Evolutionary conservation across 805 yeast genomes (phyloP).

Genomic region (Saccharomycopsis sp.): DNA sequence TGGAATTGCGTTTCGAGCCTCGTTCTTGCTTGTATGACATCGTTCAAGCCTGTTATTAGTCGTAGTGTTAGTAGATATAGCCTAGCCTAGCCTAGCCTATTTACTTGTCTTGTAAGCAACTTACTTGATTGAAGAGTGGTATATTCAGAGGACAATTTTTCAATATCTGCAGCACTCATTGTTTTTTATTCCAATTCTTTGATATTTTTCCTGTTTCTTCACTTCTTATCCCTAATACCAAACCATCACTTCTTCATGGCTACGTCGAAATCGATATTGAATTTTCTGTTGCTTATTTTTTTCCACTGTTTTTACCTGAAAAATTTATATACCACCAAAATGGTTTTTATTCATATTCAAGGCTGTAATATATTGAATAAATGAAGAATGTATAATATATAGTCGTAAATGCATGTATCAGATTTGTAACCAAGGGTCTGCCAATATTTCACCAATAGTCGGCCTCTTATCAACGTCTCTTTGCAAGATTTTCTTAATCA

Average conservation of each 20-base stretch:
- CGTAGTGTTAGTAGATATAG: neutral
- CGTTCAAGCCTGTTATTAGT: slow-evolving; percentile 28
- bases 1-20: slow-evolving; percentile 89
- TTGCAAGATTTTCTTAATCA: slow-evolving; percentile 62
- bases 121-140: slow-evolving; percentile 15
- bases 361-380: neutral
- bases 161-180: slow-evolving; percentile 2
- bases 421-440: slow-evolving; percentile 60
- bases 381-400: neutral
- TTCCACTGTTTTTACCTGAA: too few relatives aligned
- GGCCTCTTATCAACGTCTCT: slow-evolving; percentile 66
- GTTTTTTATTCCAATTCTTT: neutral
- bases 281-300: too few relatives aligned
- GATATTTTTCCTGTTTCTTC: too few relatives aligned
- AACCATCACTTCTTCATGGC: too few relatives aligned
- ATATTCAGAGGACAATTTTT: slow-evolving; percentile 16
- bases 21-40: slow-evolving; percentile 66
- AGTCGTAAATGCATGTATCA: slow-evolving; percentile 6
- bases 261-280: too few relatives aligned
- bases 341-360: too few relatives aligned
- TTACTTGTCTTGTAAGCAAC: slow-evolving; percentile 6
- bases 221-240: too few relatives aligned
- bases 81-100: too few relatives aligned
- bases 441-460: slow-evolving; percentile 59
- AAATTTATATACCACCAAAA: too few relatives aligned